Evolutionary conservation across 805 yeast species (phyloP), one percentile per base, ranked within the genome.

Genomic region (Barnettozyma vustinii): DNA sequence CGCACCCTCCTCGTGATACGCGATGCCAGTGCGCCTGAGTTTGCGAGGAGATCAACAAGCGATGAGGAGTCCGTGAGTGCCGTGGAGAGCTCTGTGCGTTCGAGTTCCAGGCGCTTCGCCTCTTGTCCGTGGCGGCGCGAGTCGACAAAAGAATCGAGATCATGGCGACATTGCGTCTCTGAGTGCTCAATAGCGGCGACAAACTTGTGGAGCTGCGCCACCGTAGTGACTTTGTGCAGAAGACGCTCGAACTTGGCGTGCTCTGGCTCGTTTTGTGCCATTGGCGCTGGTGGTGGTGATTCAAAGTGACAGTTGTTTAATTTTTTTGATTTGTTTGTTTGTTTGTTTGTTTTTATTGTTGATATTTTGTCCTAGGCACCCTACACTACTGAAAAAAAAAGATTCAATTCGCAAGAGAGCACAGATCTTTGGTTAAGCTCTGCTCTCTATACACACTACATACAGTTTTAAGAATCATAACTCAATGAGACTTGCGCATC

Each of bases 1-100:
- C 84, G 74, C 50, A 91, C 87, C 53, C 82, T 79, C 39, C 77
- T 77, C 1, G 96, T 84, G 45, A 91, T 77, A 15, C 77, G 71
- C 36, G 75, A 70, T 7, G 96, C 91, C 48, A 83, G 69, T 42
- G 75, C 75, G 44, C 85, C 81, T 1, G 95, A 84, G 39, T 75
- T 70, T 6, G 80, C 68, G 45, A 87, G 73, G 23, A 79, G 71
- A 30, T 72, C 66, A 27, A 77, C 73, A 49, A 87, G 67, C 2
- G 77, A 72, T 44, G 80, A 76, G 12, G 91, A 83, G 39, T 72
- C 71, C 21, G 75, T 65, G 48, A 84, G 68, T 2, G 87, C 75
- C 0, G 81, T 71, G 0, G 89, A 76, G n/a, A 86, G 67, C 56
- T 80, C 82, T 5, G 87, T 80, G 50, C 88, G 66, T 18, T 74